A percentile compares a stretch with the other conserved stretches of the same genome.
phyloP scores from a whole-genome alignment of 2,329 filamentous ascomycete species.

The Fulvia fulva region DNA sequence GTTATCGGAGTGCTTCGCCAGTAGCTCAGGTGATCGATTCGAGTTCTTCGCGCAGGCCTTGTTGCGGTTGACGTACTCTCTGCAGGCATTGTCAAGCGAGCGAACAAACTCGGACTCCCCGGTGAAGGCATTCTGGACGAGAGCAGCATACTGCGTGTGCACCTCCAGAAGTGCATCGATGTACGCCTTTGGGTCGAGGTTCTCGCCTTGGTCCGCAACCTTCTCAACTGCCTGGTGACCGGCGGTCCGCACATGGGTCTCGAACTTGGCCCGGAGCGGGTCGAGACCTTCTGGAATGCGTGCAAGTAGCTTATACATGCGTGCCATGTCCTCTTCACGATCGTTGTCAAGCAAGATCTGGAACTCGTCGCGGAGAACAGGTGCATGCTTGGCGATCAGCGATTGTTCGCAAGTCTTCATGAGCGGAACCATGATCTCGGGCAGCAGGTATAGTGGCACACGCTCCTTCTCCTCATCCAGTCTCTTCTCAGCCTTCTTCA shows the following conservation, averaged over 20 bases:
- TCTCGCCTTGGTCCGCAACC: conserved; percentile 81
- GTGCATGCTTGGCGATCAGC: conserved; percentile 82
- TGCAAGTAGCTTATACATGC: conserved; percentile 90
- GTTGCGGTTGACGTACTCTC: conserved; percentile 97
- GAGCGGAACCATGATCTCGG: conserved; percentile 78
- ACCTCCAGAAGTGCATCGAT: conserved; percentile 89
- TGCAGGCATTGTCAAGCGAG: conserved; percentile 92
- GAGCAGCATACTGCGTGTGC: conserved; percentile 84
- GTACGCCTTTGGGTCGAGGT: conserved; percentile 73
- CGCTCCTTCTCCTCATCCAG: conserved; percentile 91
- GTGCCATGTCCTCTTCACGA: conserved; percentile 87
- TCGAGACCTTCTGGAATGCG: conserved; percentile 89
- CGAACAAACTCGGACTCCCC: conserved; percentile 96
- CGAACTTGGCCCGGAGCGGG: conserved; percentile 79
- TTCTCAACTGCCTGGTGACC: conserved; percentile 86
- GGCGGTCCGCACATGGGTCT: conserved; percentile 86
- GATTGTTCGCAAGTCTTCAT: conserved; percentile 86
- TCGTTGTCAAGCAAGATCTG: conserved; percentile 91
- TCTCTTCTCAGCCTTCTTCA: conserved; percentile 95
- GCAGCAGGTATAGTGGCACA: conserved; percentile 84
- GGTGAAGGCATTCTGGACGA: conserved; percentile 89
- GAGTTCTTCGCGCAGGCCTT: conserved; percentile 91
- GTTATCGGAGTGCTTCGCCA: conserved; percentile 93
- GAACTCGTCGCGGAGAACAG: conserved; percentile 88
- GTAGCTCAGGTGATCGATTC: conserved; percentile 87